Base-by-base conservation (phyloP, 192 early-diverging fungal genomes). In the Kappamyces sp. region DNA sequence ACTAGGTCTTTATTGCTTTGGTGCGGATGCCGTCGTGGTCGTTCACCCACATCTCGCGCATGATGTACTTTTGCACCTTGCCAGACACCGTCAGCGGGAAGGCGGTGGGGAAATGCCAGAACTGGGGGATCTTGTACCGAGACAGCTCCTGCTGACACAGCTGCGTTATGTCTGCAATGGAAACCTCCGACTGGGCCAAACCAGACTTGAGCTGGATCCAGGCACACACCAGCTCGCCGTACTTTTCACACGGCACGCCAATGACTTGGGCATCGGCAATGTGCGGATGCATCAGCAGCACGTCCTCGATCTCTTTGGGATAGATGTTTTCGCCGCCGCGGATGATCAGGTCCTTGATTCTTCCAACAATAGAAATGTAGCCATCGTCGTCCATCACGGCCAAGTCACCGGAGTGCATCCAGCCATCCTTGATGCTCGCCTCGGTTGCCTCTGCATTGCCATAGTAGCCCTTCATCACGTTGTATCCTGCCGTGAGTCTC, bases 301-400 rank as follows among this genome's bases (percentile, higher is more conserved):
- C 51, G 51, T 78, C 74, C 52, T 78, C 76, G 2, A 78, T 72
- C 35, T 78, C 76, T 9, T 60, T 61, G 2, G 76, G 76, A 6
- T 66, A 61, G 35, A 78, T 73, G 47, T 78, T 78, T 64, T 78
- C 76, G 36, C 76, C 76, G 40, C 76, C 76, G 2, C 76, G 70
- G 48, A 74, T 77, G 52, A 77, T 70, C 66, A 68, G 23, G 15
- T 78, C 77, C 62, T 79, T 79, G 51, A 72, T 68, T 7, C 77
- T 70, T 1, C 77, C 77, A 13, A 74, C 74, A 55, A 79, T 76
- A 3, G 51, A 64, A 41, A 69, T 68, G 47, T 73, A 74, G 10
- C 77, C 77, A 23, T 67, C 64, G 4, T 66, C 65, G 57, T 76
- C 74, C 34, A 79, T 52, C 1, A 68, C 42, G 2, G 72, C 77